phyloP scores from a whole-genome alignment of 768 basidiomycete genomes.

The Termitomyces sp. region DNA sequence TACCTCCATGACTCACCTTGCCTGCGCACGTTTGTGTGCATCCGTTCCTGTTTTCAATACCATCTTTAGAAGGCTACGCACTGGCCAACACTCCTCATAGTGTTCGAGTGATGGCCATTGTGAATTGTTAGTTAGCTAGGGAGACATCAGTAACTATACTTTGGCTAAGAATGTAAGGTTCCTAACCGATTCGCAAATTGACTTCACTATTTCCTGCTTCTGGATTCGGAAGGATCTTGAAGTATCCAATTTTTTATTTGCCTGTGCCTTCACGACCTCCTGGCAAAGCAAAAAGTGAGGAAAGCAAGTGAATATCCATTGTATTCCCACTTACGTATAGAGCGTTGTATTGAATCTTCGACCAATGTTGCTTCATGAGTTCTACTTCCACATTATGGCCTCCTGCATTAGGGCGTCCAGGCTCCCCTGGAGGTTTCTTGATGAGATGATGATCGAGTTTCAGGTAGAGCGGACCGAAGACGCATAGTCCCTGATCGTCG shows the following conservation, averaged over 20 bases:
- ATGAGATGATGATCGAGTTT: not conserved
- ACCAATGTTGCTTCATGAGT: not conserved
- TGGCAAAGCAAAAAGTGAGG: not conserved
- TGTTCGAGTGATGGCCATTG: too few species aligned
- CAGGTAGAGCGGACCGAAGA: not conserved
- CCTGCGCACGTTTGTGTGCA: not conserved
- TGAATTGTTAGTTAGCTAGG: not conserved
- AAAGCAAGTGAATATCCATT: not conserved
- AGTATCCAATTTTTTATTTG: not conserved
- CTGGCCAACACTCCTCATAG: too few species aligned
- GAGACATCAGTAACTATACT: too few species aligned
- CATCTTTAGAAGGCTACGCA: too few species aligned
- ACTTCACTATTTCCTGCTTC: not conserved
- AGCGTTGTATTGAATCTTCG: not conserved
- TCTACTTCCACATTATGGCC: not conserved
- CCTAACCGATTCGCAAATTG: not conserved
- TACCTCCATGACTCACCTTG: not conserved
- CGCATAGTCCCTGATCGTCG: not conserved
- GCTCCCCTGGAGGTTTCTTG: not conserved
- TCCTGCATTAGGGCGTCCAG: not conserved
- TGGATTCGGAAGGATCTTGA: not conserved
- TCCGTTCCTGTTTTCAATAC: not conserved
- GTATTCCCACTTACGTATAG: not conserved
- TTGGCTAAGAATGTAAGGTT: too few species aligned
- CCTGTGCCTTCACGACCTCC: not conserved